phyloP scores from a whole-genome alignment of 352 stramenopile species.

The Phytophthora tentaculata region DNA sequence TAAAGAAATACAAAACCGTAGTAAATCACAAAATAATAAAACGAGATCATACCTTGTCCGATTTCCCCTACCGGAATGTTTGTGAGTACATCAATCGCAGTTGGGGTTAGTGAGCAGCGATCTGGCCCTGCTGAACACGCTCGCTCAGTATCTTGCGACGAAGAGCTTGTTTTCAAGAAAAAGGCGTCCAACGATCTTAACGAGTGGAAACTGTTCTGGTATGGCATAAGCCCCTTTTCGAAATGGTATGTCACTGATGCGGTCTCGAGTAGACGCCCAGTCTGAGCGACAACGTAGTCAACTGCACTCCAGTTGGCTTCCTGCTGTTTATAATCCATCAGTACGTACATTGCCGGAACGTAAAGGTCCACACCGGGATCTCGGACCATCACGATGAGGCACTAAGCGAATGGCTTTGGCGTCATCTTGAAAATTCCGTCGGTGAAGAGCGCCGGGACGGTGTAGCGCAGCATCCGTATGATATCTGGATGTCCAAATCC shows the following conservation, averaged over 20 bases:
- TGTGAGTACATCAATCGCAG: too few species aligned
- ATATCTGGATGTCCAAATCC: slow-evolving; percentile 16
- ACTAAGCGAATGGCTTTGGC: slow-evolving; percentile 1
- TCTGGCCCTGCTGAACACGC: not conserved
- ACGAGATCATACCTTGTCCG: too few species aligned
- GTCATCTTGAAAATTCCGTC: slow-evolving; percentile 14
- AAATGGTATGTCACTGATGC: slow-evolving; percentile 17
- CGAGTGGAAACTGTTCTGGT: slow-evolving; percentile 5
- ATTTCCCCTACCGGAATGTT: too few species aligned
- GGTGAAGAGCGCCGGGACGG: not conserved
- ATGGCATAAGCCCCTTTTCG: slow-evolving; percentile 16
- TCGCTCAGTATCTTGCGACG: not conserved
- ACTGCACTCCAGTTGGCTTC: slow-evolving; percentile 10
- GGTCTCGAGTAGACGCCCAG: not conserved
- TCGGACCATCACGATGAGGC: not conserved
- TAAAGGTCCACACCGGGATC: not conserved
- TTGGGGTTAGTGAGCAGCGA: too few species aligned
- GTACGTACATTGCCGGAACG: slow-evolving; percentile 4
- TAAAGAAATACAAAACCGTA: too few species aligned
- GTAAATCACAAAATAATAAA: too few species aligned
- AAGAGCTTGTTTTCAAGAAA: slow-evolving; percentile 19
- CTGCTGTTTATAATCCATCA: slow-evolving; percentile 18
- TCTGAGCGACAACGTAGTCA: slow-evolving; percentile 17
- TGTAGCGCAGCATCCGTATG: slow-evolving; percentile 9
- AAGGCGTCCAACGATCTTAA: slow-evolving; percentile 22